A percentile compares a stretch with the other conserved stretches of the same genome.
phyloP scores from a whole-genome alignment of 805 yeast genomes.

The Hanseniaspora osmophila region DNA sequence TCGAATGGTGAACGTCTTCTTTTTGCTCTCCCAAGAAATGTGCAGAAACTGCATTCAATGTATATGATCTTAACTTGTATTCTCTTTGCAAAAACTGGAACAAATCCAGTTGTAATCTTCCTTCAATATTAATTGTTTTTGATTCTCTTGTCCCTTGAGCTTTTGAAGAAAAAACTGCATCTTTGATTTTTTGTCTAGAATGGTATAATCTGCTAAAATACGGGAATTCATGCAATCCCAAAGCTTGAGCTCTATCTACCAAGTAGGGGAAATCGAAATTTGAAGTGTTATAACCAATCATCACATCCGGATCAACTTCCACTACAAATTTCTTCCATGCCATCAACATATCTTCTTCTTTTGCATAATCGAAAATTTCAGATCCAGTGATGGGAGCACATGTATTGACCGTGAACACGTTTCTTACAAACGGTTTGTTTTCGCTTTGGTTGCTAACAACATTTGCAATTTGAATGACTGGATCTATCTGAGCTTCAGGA shows the following conservation, averaged over 20 bases:
- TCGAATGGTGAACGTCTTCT: constrained; percentile 95
- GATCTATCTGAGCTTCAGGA: constrained; percentile 87
- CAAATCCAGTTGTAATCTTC: constrained; percentile 87
- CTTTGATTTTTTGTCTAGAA: constrained; percentile 65
- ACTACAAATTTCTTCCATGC: constrained; percentile 80
- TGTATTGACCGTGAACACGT: constrained; percentile 83
- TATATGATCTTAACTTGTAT: constrained; percentile 84
- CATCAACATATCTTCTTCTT: constrained; percentile 70
- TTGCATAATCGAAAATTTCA: constrained; percentile 60
- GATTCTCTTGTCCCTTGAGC: constrained; percentile 96
- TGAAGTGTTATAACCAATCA: constrained; percentile 88
- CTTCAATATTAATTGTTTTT: constrained; percentile 83
- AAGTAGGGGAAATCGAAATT: constrained; percentile 93
- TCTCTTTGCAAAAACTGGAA: constrained; percentile 89
- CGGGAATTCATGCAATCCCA: constrained; percentile 56
- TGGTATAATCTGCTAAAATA: constrained; percentile 66
- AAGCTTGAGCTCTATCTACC: constrained; percentile 70
- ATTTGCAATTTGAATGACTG: constrained; percentile 94
- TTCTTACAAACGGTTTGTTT: constrained; percentile 76
- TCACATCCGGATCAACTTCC: constrained; percentile 84
- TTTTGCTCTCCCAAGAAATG: constrained; percentile 89
- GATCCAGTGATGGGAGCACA: constrained; percentile 93
- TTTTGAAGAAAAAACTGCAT: constrained; percentile 75
- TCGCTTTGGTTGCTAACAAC: constrained; percentile 73
- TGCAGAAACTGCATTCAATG: constrained; percentile 88